Percentiles rank a stretch among this genome's conserved stretches.
phyloP scores from a whole-genome alignment of 78 protist species.

The Guillardia theta region DNA sequence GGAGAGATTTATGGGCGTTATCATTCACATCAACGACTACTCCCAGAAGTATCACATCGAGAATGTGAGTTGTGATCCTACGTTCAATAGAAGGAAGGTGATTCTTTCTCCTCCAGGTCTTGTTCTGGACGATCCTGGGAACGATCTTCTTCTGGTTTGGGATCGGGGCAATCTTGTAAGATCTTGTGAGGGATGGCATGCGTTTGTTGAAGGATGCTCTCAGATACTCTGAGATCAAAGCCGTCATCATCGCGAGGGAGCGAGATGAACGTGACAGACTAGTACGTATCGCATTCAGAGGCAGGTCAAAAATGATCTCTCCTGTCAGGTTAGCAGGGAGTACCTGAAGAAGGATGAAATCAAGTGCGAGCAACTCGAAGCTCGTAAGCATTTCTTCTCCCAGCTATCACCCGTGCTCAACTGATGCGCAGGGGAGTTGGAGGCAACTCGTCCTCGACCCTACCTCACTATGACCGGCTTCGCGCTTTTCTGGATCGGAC shows the following conservation, averaged over 20 bases:
- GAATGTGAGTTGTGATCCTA: neutral
- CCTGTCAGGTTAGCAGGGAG: neutral
- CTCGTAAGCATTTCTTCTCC: neutral
- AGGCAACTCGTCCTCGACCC: neutral
- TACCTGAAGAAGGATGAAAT: neutral
- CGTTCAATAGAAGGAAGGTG: neutral
- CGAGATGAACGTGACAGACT: neutral
- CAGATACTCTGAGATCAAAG: neutral
- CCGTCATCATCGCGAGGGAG: neutral
- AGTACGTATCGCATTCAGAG: neutral
- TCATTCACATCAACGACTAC: neutral
- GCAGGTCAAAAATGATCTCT: neutral
- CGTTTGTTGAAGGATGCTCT: too few species aligned
- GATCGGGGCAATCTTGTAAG: neutral
- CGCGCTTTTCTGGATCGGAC: neutral
- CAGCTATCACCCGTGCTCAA: neutral
- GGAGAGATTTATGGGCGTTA: neutral
- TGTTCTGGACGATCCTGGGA: neutral
- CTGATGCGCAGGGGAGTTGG: neutral
- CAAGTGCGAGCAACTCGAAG: neutral
- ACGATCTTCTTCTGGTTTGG: neutral
- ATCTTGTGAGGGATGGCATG: too few species aligned
- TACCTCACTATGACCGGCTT: neutral
- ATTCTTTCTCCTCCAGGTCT: neutral
- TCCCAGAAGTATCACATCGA: neutral